These are phyloP conservation scores for Cadophora sp. DNA, from an alignment of 2,329 filamentous ascomycete genomes.

Conservation along the genomic window DNA sequence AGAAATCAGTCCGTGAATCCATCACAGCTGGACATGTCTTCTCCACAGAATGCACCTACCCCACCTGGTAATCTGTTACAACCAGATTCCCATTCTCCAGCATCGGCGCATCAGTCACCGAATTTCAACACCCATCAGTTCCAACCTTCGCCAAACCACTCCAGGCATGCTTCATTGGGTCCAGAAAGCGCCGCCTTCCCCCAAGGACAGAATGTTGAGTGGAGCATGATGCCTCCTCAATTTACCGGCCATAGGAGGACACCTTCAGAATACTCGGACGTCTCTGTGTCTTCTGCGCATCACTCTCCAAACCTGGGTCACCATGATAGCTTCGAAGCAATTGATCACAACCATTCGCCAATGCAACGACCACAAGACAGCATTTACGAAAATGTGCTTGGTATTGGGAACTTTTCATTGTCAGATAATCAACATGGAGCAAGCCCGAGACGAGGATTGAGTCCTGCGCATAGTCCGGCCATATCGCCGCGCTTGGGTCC, in stretches of 20 bases:
- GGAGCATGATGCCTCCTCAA: slow-evolving; percentile 60
- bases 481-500: slow-evolving; percentile 68
- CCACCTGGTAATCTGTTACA: slow-evolving; percentile 42
- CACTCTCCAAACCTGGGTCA: slow-evolving; percentile 83
- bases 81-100: slow-evolving; percentile 43
- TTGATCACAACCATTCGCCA: slow-evolving; percentile 77
- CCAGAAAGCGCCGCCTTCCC: slow-evolving; percentile 54
- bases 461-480: slow-evolving; percentile 77
- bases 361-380: slow-evolving; percentile 77
- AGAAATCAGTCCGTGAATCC: slow-evolving; percentile 53
- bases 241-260: slow-evolving; percentile 85
- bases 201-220: slow-evolving; percentile 59
- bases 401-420: slow-evolving; percentile 81
- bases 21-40: slow-evolving; percentile 56
- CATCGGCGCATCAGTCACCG: slow-evolving; percentile 43
- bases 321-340: slow-evolving; percentile 79
- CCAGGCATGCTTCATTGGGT: slow-evolving; percentile 43
- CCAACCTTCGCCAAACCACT: slow-evolving; percentile 42
- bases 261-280: slow-evolving; percentile 91
- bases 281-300: slow-evolving; percentile 84
- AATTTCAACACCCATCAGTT: slow-evolving; percentile 43
- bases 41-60: slow-evolving; percentile 42
- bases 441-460: slow-evolving; percentile 75
- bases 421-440: slow-evolving; percentile 66
- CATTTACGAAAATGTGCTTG: slow-evolving; percentile 79